A percentile compares a stretch with the other conserved stretches of the same genome.
phyloP scores from a whole-genome alignment of 2,329 filamentous ascomycete species.

The Trichoderma asperellum region DNA sequence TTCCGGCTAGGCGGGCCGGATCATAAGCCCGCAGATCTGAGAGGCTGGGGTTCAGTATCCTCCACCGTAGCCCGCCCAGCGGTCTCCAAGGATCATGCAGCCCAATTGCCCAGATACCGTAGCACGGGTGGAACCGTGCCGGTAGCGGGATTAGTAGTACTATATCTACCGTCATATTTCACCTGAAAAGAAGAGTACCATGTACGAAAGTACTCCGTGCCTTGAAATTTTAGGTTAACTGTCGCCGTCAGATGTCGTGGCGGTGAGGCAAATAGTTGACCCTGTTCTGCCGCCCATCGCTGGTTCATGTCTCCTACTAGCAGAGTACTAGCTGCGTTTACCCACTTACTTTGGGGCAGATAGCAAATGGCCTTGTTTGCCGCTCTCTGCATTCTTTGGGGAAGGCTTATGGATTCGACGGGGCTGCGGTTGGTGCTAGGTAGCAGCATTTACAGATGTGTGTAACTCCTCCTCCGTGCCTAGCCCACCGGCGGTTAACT shows the following conservation, averaged over 20 bases:
- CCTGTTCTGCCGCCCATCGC: constrained; percentile 4
- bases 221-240: constrained; percentile 44
- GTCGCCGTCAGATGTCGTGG: constrained; percentile 41
- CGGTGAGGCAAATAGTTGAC: constrained; percentile 27
- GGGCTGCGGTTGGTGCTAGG: not conserved
- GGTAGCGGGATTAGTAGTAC: not conserved
- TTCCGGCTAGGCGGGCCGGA: constrained; percentile 28
- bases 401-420: not conserved
- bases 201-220: constrained; percentile 2
- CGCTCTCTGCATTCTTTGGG: constrained; percentile 2
- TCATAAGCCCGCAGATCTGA: constrained; percentile 27
- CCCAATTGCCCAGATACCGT: constrained; percentile 12
- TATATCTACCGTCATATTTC: constrained; percentile 33
- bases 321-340: constrained; percentile 1
- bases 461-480: constrained; percentile 37
- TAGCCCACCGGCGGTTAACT: constrained; percentile 26
- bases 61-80: constrained; percentile 18
- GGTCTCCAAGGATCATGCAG: constrained; percentile 19
- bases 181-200: constrained; percentile 44
- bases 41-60: constrained; percentile 17
- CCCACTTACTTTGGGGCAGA: not conserved
- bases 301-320: not conserved
- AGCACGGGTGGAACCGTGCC: constrained; percentile 27
- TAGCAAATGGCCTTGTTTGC: not conserved
- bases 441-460: not conserved